Evolutionary conservation across 305 asterid genomes (phyloP).

Genomic region (Solanum hybrid): DNA sequence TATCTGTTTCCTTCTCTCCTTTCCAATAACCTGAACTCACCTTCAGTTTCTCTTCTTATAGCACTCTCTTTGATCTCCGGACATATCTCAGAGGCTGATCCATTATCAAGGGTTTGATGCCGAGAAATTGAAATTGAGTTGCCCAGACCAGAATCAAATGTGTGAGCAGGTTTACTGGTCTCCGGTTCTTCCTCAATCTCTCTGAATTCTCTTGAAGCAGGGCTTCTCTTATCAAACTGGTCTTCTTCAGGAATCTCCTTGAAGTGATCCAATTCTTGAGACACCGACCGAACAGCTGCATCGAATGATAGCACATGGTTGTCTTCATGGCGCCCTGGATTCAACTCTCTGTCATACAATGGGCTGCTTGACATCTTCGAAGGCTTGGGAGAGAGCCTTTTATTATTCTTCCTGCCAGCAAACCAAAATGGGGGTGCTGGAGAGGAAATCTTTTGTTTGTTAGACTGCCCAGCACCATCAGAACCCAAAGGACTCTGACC

Average conservation of each 20-base stretch:
- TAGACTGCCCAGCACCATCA: slow-evolving; percentile 45
- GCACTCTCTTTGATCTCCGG: slow-evolving; percentile 76
- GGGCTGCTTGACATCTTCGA: slow-evolving; percentile 56
- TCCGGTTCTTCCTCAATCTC: slow-evolving; percentile 71
- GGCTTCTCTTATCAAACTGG: slow-evolving; percentile 21
- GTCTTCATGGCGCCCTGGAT: slow-evolving; percentile 34
- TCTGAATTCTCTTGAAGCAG: slow-evolving; percentile 22
- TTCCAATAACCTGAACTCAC: slow-evolving; percentile 75
- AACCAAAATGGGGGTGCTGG: slow-evolving; percentile 89
- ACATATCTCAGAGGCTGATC: slow-evolving; percentile 32
- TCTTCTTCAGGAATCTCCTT: slow-evolving; percentile 61
- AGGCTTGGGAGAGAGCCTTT: slow-evolving; percentile 58
- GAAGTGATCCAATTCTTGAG: slow-evolving; percentile 73
- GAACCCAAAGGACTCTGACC: slow-evolving; percentile 83
- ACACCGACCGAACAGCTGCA: slow-evolving; percentile 80
- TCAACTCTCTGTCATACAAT: slow-evolving; percentile 40
- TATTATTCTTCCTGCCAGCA: slow-evolving; percentile 49
- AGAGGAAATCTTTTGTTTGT: slow-evolving; percentile 48
- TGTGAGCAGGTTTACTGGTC: slow-evolving; percentile 20
- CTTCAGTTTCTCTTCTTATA: slow-evolving; percentile 88
- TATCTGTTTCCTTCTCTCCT: slow-evolving; percentile 75
- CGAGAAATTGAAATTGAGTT: slow-evolving; percentile 14
- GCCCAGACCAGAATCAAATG: slow-evolving; percentile 11
- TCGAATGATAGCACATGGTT: slow-evolving; percentile 67
- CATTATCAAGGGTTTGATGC: slow-evolving; percentile 29